Evolutionary conservation across 352 stramenopile species (phyloP), one percentile per base, ranked within the genome.

Genomic region (Globisporangium emineosum): DNA sequence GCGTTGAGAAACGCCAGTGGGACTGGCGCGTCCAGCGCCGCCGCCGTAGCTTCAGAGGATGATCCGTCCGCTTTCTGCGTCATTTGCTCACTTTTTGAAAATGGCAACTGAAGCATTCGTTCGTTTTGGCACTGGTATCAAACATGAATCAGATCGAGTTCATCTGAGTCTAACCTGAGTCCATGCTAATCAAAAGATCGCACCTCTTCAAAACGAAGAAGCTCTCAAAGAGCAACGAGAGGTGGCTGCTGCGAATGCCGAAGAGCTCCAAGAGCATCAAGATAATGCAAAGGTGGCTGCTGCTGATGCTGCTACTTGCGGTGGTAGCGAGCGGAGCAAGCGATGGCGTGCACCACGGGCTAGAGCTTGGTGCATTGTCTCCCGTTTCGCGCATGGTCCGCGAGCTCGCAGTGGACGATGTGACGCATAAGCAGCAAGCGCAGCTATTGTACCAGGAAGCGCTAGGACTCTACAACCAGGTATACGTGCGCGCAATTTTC

Each of bases 141-240:
- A 5, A 32, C 5, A 5, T n/a, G 29, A 32, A 2, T 32, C 29
- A 32, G 29, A 32, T 5, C 27, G 53, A 59, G 25, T 23, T 9
- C 1, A 59, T 59, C n/a, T n/a, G n/a, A n/a, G n/a, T n/a, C n/a
- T n/a, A n/a, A n/a, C n/a, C n/a, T 32, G 53, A 59, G 25, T 23
- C 19, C 1, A 59, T 59, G n/a, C 53, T 23, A 43, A 47, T 59
- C 53, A 29, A 47, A 58, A 59, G 53, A 59, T 59, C 53, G 53
- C 30, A 25, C 9, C 27, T 25, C n/a, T 58, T 42, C 53, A 23
- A 59, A 32, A 23, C 15, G 6, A 25, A 27, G 5, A 30, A 47
- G 50, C 15, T 57, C 27, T 19, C 12, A 4, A 5, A 17, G 5
- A 15, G 1, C 17, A 47, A 47, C 21, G 45, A 52, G 42, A 23